A percentile compares a stretch with the other conserved stretches of the same genome.
Conservation (phyloP, 2,329 filamentous ascomycete genomes). For the Stemphylium beticola region DNA sequence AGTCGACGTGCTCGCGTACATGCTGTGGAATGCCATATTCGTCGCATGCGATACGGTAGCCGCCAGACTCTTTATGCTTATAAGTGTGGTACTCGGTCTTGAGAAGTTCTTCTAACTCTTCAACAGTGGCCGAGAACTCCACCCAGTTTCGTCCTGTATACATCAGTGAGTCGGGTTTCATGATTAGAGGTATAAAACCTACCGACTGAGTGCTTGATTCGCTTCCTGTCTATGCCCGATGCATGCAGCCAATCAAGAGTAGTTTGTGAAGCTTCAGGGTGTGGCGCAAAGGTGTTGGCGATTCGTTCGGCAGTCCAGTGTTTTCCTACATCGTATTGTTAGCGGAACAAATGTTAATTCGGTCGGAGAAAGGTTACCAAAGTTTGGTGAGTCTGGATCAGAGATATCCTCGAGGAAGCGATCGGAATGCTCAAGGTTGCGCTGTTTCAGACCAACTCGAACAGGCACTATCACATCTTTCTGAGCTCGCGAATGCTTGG, state of each 20-base stretch:
- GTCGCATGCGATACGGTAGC: slow-evolving; percentile 23
- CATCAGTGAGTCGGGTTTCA: not conserved
- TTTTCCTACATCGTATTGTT: slow-evolving; percentile 6
- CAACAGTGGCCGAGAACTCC: slow-evolving; percentile 16
- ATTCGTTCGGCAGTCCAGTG: slow-evolving; percentile 24
- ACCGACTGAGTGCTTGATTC: slow-evolving; percentile 21
- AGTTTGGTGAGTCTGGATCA: slow-evolving; percentile 25
- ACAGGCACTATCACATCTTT: slow-evolving; percentile 18
- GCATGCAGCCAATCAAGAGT: slow-evolving; percentile 23
- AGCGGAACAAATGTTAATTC: not conserved
- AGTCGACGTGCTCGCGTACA: slow-evolving; percentile 25
- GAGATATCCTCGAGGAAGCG: slow-evolving; percentile 22
- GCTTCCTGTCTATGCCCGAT: slow-evolving; percentile 17
- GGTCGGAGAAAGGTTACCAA: slow-evolving; percentile 4
- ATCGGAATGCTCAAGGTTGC: slow-evolving; percentile 23
- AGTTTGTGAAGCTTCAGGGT: slow-evolving; percentile 14
- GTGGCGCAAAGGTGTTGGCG: slow-evolving; percentile 23
- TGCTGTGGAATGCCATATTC: slow-evolving; percentile 21
- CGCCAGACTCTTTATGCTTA: slow-evolving; percentile 20
- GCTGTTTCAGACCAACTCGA: slow-evolving; percentile 18
- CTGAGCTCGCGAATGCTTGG: slow-evolving; percentile 18
- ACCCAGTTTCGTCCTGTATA: slow-evolving; percentile 18
- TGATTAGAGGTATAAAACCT: not conserved
- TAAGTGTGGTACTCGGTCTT: slow-evolving; percentile 24
- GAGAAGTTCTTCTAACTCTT: slow-evolving; percentile 19